These are phyloP conservation scores for Spathaspora arborariae DNA, from an alignment of 805 yeast species.

Conservation along the genomic window DNA sequence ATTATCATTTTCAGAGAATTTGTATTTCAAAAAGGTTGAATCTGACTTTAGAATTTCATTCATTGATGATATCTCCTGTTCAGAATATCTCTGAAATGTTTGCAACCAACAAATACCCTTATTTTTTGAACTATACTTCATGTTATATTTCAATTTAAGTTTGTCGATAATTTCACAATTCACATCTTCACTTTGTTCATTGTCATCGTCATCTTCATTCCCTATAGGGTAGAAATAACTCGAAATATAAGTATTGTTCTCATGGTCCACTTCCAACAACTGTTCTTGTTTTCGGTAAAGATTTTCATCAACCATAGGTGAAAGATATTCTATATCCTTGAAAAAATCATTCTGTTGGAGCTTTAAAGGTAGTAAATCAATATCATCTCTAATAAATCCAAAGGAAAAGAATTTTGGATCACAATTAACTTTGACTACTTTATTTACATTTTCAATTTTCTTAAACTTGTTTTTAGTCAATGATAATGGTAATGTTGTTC, in stretches of 20 bases:
- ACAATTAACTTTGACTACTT: slow-evolving; percentile 59
- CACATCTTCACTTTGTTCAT: slow-evolving; percentile 2
- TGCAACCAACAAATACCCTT: slow-evolving; percentile 11
- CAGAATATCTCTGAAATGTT: slow-evolving; percentile 14
- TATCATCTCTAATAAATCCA: slow-evolving; percentile 63
- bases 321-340: slow-evolving; percentile 51
- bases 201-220: slow-evolving; percentile 12
- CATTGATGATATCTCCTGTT: slow-evolving; percentile 4
- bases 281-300: slow-evolving; percentile 39
- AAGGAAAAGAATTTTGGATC: slow-evolving; percentile 64
- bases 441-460: slow-evolving; percentile 51
- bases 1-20: slow-evolving; percentile 2
- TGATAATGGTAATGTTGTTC: slow-evolving; percentile 23
- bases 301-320: slow-evolving; percentile 40
- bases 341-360: slow-evolving; percentile 44
- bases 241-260: slow-evolving; percentile 22
- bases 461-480: slow-evolving; percentile 45
- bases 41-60: slow-evolving; percentile 9
- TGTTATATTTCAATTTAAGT: slow-evolving; percentile 10
- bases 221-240: slow-evolving; percentile 24
- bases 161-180: slow-evolving; percentile 16
- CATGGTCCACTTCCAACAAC: slow-evolving; percentile 29
- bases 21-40: slow-evolving; percentile 4
- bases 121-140: slow-evolving; percentile 14
- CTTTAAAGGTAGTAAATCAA: slow-evolving; percentile 54